phyloP scores from a whole-genome alignment of 2,329 filamentous ascomycete species.

The Uncinocarpus reesii region DNA sequence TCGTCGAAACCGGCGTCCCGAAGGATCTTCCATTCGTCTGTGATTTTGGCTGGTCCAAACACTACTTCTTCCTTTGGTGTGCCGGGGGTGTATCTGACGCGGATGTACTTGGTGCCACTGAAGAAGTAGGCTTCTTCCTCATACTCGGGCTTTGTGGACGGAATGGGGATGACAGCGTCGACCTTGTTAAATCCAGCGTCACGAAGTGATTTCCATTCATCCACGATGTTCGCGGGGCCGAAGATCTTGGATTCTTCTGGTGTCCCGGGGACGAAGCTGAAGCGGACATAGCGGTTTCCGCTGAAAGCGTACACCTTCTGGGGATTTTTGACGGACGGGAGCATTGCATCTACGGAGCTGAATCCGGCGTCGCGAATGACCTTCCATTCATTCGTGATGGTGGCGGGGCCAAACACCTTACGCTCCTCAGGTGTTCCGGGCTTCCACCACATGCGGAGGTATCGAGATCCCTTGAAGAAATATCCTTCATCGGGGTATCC shows the following conservation, averaged over 20 bases:
- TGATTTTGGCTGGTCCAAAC: conserved; percentile 1
- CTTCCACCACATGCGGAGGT: conserved; percentile 11
- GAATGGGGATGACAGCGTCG: conserved; percentile 11
- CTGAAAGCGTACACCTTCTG: conserved; percentile 8
- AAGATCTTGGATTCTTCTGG: conserved; percentile 3
- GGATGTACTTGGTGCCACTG: conserved; percentile 1
- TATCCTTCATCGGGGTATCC: conserved; percentile 1
- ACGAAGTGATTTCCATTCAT: conserved; percentile 7
- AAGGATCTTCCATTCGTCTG: conserved; percentile 5
- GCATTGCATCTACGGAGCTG: conserved; percentile 3
- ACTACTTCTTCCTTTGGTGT: conserved; percentile 7
- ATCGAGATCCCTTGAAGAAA: conserved; percentile 5
- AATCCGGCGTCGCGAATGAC: conserved; percentile 5
- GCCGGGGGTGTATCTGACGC: conserved; percentile 4
- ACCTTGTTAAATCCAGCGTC: conserved; percentile 6
- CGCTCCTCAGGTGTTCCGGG: conserved; percentile 7
- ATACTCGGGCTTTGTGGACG: background rate
- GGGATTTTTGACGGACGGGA: background rate
- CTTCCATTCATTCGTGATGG: conserved; percentile 6
- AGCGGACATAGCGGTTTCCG: background rate
- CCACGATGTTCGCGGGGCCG: conserved; percentile 3
- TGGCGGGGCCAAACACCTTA: conserved; percentile 4
- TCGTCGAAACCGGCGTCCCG: conserved; percentile 6
- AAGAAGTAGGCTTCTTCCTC: conserved; percentile 11
- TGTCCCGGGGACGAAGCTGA: conserved; percentile 2